Conservation (phyloP, 352 stramenopile species). For the Globisporangium spinosum region DNA sequence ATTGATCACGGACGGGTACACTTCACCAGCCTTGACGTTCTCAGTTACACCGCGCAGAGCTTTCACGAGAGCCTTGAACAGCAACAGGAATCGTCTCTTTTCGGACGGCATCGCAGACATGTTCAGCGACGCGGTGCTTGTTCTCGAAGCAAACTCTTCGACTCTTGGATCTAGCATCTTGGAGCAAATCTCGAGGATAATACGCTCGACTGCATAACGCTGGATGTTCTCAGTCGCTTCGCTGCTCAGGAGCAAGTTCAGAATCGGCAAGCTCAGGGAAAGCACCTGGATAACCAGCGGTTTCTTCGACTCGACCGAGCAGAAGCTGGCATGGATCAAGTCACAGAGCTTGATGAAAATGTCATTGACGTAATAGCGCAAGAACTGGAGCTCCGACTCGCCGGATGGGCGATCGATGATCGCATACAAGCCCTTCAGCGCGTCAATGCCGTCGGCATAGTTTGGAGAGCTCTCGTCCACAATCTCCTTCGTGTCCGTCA, state of each 20-base stretch:
- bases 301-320: conserved; percentile 52
- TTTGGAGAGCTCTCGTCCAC: conserved; percentile 45
- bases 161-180: conserved; percentile 75
- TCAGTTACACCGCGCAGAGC: conserved; percentile 55
- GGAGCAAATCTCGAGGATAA: conserved; percentile 68
- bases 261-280: conserved; percentile 63
- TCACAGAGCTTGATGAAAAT: conserved; percentile 73
- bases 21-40: conserved; percentile 53
- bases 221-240: conserved; percentile 59
- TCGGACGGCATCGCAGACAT: conserved; percentile 40
- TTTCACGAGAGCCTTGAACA: conserved; percentile 72
- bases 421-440: conserved; percentile 75
- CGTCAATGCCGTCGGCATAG: conserved; percentile 66
- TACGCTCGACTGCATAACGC: conserved; percentile 68
- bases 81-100: conserved; percentile 57
- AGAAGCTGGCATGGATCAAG: conserved; percentile 69
- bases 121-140: conserved; percentile 36
- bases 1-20: conserved; percentile 79
- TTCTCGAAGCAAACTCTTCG: conserved; percentile 45
- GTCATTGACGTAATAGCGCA: conserved; percentile 76
- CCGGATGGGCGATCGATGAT: conserved; percentile 63
- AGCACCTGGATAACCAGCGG: conserved; percentile 67
- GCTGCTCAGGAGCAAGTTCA: conserved; percentile 63
- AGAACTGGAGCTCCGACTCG: conserved; percentile 56
- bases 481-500: conserved; percentile 62